Evolutionary conservation across 2,329 filamentous ascomycete genomes (phyloP), one percentile per base, ranked within the genome.

Genomic region (Cercospora zeina): DNA sequence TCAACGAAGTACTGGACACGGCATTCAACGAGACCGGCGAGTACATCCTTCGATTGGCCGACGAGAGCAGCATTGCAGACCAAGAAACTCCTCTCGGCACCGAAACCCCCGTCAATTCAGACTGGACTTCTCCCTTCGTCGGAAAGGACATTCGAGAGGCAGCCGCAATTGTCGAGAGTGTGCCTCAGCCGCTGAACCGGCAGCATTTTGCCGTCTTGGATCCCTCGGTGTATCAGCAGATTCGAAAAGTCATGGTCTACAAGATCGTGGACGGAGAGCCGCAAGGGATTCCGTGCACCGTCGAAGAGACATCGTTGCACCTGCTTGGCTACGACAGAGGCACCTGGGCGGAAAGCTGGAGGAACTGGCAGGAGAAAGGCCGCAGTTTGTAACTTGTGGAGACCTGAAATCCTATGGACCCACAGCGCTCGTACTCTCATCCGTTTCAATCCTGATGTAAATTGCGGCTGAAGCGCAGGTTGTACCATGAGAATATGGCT

Each of bases 331-430:
- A 59, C 50, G 57, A 59, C 34, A 47, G 57, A 47, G 57, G 50
- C 31, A 59, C 47, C n/a, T 59, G 57, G 57, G 47, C 49, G 16
- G 57, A 59, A 9, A 59, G 42, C 27, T 59, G 50, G 50, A 54
- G n/a, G 11, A 24, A n/a, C 21, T 45, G 39, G 39, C 39, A 19
- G 39, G 39, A 45, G 19, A 45, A 45, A 45, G 39, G 39, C 19
- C 39, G 19, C 39, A 45, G 39, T 19, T 13, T 45, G 39, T 45
- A 19, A 45, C 11, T 45, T 45, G 19, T 13, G 39, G 39, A 19
- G 1, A 45, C 16, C 19, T 45, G 16, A 2, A 11, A 45, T 21
- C 39, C 39, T 45, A 21, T 16, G 21, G 39, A 45, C 39, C 39
- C 39, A 45, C 39, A 45, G 1, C 39, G 19, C 39, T 45, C 39